Evolutionary conservation across 495 filamentous ascomycete genomes (phyloP).

Genomic region (Tetracladium setigerum): DNA sequence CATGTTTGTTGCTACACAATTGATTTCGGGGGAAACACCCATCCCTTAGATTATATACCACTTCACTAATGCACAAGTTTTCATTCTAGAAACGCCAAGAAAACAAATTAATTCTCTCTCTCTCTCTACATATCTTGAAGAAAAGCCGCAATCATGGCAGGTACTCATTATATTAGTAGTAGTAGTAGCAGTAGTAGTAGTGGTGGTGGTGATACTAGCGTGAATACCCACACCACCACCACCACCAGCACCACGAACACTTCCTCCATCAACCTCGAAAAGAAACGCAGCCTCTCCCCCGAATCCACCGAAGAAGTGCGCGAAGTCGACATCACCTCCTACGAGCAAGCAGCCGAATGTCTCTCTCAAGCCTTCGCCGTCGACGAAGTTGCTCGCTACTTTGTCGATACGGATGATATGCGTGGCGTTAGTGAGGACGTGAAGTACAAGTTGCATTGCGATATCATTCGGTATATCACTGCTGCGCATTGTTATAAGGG

Average conservation of each 20-base stretch:
- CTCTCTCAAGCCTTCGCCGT: constrained; percentile 70
- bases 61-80: constrained; percentile 1
- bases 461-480: constrained; percentile 65
- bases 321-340: constrained; percentile 49
- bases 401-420: constrained; percentile 58
- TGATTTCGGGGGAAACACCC: background rate
- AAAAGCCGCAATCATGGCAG: constrained; percentile 20
- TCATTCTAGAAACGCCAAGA: constrained; percentile 4
- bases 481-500: constrained; percentile 65
- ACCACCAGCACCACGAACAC: background rate
- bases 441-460: constrained; percentile 66
- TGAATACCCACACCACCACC: constrained; percentile 9
- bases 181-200: constrained; percentile 11
- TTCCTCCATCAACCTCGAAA: constrained; percentile 26
- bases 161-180: constrained; percentile 10
- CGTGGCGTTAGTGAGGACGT: constrained; percentile 48
- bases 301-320: constrained; percentile 47
- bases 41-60: background rate
- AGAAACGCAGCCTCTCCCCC: constrained; percentile 40
- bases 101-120: background rate
- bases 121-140: background rate
- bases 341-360: constrained; percentile 55
- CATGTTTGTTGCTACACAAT: constrained; percentile 10
- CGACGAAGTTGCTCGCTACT: constrained; percentile 66
- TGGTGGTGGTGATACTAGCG: constrained; percentile 12